Conservation (phyloP, 192 early-diverging fungal species). For the Mortierella alpina region DNA sequence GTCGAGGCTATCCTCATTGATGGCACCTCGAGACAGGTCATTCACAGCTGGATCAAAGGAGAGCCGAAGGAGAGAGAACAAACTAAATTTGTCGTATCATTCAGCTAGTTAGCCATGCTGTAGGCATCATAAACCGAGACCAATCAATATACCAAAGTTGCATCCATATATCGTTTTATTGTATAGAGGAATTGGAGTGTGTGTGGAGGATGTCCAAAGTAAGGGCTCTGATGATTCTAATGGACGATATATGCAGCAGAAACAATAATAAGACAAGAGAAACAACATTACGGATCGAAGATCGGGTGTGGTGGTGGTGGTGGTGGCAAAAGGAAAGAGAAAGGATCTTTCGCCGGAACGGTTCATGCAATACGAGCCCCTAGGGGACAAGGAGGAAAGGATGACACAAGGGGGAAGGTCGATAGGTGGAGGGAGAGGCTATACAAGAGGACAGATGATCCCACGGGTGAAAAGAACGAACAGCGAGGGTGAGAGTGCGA, state of each 20-base stretch:
- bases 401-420: background rate
- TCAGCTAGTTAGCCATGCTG: too few relatives aligned
- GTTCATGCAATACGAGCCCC: background rate
- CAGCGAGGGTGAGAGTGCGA: too few relatives aligned
- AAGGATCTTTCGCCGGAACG: background rate
- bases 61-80: too few relatives aligned
- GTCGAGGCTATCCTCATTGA: too few relatives aligned
- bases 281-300: constrained; percentile 12
- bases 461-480: background rate
- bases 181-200: background rate
- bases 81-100: too few relatives aligned
- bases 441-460: constrained; percentile 13
- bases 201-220: constrained; percentile 49
- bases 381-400: background rate
- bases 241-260: constrained; percentile 9
- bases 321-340: too few relatives aligned
- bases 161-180: constrained; percentile 1
- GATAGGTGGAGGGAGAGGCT: background rate
- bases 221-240: constrained; percentile 6
- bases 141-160: too few relatives aligned
- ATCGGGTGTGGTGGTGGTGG: background rate
- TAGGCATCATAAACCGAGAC: too few relatives aligned
- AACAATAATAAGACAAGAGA: constrained; percentile 1
- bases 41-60: too few relatives aligned
- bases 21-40: too few relatives aligned